phyloP scores from a whole-genome alignment of 768 basidiomycete genomes.

The Scleroderma citrinum region DNA sequence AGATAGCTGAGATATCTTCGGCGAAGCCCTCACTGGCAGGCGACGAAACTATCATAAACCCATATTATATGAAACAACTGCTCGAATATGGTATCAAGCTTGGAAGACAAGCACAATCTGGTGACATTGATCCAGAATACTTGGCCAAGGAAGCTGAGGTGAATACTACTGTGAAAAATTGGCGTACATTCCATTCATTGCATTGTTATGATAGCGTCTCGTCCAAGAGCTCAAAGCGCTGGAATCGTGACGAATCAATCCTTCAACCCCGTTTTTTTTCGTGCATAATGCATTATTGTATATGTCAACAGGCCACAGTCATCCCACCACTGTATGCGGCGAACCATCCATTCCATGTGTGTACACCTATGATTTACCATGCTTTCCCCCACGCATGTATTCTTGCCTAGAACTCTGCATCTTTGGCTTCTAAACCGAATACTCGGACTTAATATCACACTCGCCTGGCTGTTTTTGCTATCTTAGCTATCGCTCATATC shows the following conservation, averaged over 20 bases:
- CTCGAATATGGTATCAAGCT: conserved; percentile 65
- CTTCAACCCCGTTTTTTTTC: conserved; percentile 2
- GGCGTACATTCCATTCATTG: conserved; percentile 1
- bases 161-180: conserved; percentile 9
- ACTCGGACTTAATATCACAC: conserved; percentile 13
- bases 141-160: conserved; percentile 56
- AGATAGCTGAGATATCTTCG: conserved; percentile 20
- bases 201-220: conserved; percentile 40
- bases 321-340: conserved; percentile 23
- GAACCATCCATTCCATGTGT: conserved; percentile 20
- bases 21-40: conserved; percentile 32
- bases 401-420: conserved; percentile 16
- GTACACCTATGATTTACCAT: conserved; percentile 21
- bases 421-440: conserved; percentile 3
- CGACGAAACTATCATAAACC: conserved; percentile 70
- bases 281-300: conserved; percentile 23
- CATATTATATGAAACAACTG: conserved; percentile 74
- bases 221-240: conserved; percentile 57
- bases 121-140: conserved; percentile 40
- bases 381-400: conserved; percentile 17
- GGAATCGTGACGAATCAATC: conserved; percentile 26
- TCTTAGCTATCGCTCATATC: conserved; percentile 15
- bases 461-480: conserved; percentile 21
- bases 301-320: conserved; percentile 18
- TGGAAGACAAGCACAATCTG: conserved; percentile 36